Evolutionary conservation across 345 rosid species (phyloP).

Genomic region (Passiflora organensis): DNA sequence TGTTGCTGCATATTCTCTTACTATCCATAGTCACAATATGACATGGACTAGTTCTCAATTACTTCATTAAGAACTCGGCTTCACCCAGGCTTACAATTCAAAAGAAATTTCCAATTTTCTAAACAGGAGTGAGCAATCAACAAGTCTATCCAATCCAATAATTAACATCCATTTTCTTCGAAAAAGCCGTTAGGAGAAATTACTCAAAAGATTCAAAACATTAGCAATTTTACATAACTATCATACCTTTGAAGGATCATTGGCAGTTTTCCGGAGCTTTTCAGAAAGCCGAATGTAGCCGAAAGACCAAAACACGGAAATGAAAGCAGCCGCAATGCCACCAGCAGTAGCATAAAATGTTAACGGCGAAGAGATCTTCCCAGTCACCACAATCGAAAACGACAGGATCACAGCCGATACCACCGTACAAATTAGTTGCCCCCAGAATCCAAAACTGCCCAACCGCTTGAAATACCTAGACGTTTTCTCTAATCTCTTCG

Average conservation of each 20-base stretch:
- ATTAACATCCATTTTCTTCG: too few relatives aligned
- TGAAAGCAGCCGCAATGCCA: constrained; percentile 84
- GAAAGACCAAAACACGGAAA: constrained; percentile 93
- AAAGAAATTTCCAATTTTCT: too few relatives aligned
- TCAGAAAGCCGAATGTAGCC: constrained; percentile 88
- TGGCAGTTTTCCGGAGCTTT: constrained; percentile 65
- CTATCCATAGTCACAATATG: too few relatives aligned
- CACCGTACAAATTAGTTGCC: constrained; percentile 75
- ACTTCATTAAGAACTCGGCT: too few relatives aligned
- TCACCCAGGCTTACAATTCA: not conserved
- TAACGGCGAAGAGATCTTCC: constrained; percentile 75
- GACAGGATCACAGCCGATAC: constrained; percentile 91
- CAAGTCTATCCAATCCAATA: too few relatives aligned
- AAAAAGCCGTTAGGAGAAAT: not conserved
- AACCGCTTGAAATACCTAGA: constrained; percentile 83
- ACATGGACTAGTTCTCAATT: too few relatives aligned
- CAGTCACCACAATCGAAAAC: constrained; percentile 70
- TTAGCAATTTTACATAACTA: not conserved
- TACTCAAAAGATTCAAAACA: not conserved
- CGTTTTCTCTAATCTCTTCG: constrained; percentile 90
- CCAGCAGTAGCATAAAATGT: constrained; percentile 84
- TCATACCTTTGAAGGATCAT: constrained; percentile 83
- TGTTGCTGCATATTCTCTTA: too few relatives aligned
- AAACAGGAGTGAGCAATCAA: too few relatives aligned
- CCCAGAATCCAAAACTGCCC: constrained; percentile 93